A percentile compares a stretch with the other conserved stretches of the same genome.
These are phyloP conservation scores for Citeromyces hawaiiensis DNA, from an alignment of 1,139 yeast genomes.

Conservation along the genomic window DNA sequence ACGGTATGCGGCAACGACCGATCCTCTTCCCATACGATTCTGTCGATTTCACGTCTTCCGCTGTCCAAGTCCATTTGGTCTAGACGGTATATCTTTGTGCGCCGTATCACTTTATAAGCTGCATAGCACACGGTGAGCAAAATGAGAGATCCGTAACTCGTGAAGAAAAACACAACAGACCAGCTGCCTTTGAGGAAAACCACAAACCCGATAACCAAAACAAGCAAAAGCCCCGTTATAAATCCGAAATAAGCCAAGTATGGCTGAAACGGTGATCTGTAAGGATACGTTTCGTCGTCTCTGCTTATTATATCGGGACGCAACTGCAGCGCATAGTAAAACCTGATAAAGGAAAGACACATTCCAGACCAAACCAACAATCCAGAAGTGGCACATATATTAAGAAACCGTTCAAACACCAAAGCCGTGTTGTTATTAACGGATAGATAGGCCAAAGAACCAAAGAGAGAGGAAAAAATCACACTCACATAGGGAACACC, in stretches of 20 bases:
- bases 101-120: constrained; percentile 39
- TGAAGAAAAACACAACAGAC: constrained; percentile 50
- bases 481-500: constrained; percentile 74
- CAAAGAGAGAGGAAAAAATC: constrained; percentile 44
- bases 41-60: constrained; percentile 64
- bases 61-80: constrained; percentile 66
- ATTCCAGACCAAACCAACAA: constrained; percentile 73
- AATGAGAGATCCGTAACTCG: constrained; percentile 54
- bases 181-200: constrained; percentile 50
- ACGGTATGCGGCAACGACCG: constrained; percentile 19
- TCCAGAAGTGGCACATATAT: constrained; percentile 58
- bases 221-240: constrained; percentile 36
- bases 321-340: constrained; percentile 50
- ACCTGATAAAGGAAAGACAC: constrained; percentile 61
- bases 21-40: constrained; percentile 61
- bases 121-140: constrained; percentile 39
- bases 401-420: constrained; percentile 55
- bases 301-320: constrained; percentile 56
- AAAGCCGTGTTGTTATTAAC: constrained; percentile 43
- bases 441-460: constrained; percentile 45
- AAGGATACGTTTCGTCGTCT: constrained; percentile 60
- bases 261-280: constrained; percentile 68
- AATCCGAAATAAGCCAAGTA: constrained; percentile 59
- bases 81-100: constrained; percentile 44
- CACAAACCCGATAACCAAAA: constrained; percentile 57